A percentile compares a stretch with the other conserved stretches of the same genome.
phyloP scores from a whole-genome alignment of 441 rosid species.

The Lagerstroemia fauriei region DNA sequence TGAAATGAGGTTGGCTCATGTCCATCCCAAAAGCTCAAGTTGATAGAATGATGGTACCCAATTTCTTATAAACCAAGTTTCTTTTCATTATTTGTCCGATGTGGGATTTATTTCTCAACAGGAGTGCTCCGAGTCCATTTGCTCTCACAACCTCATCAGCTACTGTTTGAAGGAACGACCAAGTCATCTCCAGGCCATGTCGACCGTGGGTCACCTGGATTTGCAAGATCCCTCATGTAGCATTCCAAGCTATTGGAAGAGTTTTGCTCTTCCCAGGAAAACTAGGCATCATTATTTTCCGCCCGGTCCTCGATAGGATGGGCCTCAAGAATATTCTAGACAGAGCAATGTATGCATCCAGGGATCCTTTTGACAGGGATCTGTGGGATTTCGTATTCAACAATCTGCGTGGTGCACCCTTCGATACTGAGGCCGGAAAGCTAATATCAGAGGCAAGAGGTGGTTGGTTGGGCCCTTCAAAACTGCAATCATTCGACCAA shows the following conservation, averaged over 20 bases:
- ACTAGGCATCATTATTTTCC: background rate
- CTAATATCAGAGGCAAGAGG: too few species aligned
- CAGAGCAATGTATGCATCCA: conserved; percentile 35
- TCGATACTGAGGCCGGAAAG: too few species aligned
- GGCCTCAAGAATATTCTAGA: conserved; percentile 45
- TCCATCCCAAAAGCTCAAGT: too few species aligned
- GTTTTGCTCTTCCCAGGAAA: background rate
- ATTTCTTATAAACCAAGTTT: too few species aligned
- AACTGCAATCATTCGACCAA: too few species aligned
- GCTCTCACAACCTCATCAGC: conserved; percentile 41
- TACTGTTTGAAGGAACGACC: conserved; percentile 33
- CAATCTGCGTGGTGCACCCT: conserved; percentile 35
- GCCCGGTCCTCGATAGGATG: conserved; percentile 5
- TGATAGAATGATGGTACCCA: too few species aligned
- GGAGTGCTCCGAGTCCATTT: conserved; percentile 49
- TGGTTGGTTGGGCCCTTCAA: conserved; percentile 34
- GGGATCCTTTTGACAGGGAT: conserved; percentile 40
- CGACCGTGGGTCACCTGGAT: background rate
- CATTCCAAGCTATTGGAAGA: background rate
- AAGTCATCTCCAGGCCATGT: background rate
- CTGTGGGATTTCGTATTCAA: conserved; percentile 49
- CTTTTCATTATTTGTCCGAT: conserved; percentile 25
- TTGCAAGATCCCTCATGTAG: background rate
- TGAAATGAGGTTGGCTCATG: too few species aligned
- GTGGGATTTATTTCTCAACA: too few species aligned